Conservation (phyloP, 257 asterid species). For the Linderniella brevidens region DNA sequence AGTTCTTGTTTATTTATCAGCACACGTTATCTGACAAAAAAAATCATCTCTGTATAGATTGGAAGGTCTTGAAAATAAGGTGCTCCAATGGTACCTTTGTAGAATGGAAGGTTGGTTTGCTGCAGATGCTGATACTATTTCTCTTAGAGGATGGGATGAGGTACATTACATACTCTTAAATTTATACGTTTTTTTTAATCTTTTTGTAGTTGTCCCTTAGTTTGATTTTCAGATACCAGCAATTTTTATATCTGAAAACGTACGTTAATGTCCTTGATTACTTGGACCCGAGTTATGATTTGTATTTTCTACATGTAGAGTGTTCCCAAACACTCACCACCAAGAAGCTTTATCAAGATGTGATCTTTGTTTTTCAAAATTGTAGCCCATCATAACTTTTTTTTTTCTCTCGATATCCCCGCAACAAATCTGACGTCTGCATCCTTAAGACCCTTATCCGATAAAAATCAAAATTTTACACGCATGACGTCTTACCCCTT, state of each 20-base stretch:
- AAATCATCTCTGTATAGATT: constrained; percentile 21
- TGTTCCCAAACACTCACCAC: no score
- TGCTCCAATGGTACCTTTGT: constrained; percentile 92
- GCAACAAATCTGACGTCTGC: no score
- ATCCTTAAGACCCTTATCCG: no score
- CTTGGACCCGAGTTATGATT: background rate
- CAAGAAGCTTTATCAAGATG: no score
- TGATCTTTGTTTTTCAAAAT: no score
- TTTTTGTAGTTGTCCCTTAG: background rate
- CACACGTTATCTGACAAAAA: background rate
- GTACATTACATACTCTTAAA: constrained; percentile 14
- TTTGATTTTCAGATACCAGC: background rate
- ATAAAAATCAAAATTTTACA: no score
- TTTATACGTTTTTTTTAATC: background rate
- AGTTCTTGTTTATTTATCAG: background rate
- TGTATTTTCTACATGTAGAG: background rate
- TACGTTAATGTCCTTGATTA: background rate
- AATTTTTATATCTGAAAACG: background rate
- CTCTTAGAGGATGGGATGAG: constrained; percentile 91
- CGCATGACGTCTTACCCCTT: no score
- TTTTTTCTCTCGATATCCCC: no score
- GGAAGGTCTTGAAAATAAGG: constrained; percentile 69
- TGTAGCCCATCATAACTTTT: no score
- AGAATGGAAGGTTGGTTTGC: constrained; percentile 81
- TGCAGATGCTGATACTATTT: constrained; percentile 84